Percentiles rank a stretch among this genome's conserved stretches.
phyloP scores from a whole-genome alignment of 208 protist species.

The Trichomonas gallinae region DNA sequence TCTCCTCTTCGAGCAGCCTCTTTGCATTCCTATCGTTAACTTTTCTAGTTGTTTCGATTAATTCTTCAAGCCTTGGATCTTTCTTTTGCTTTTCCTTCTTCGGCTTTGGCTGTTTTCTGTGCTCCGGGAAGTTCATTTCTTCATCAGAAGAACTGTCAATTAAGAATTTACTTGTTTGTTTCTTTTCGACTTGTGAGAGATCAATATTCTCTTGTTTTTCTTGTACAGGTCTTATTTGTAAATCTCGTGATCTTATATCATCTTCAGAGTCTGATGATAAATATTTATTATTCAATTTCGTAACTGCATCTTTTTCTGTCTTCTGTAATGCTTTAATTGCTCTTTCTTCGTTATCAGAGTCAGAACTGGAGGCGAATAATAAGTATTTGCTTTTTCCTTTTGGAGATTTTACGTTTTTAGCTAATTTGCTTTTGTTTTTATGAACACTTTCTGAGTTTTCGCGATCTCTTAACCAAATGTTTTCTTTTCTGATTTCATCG shows the following conservation, averaged over 20 bases:
- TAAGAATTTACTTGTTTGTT: not conserved
- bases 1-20: not conserved
- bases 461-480: not conserved
- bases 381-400: not conserved
- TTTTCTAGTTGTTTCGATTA: not conserved
- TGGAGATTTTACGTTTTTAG: not conserved
- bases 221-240: not conserved
- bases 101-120: not conserved
- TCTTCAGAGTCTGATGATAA: not conserved
- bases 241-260: not conserved
- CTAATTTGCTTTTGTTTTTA: not conserved
- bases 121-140: not conserved
- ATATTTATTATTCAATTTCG: not conserved
- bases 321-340: not conserved
- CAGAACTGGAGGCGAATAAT: not conserved
- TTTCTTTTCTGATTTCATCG: not conserved
- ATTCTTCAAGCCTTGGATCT: not conserved
- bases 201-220: not conserved
- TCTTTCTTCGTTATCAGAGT: not conserved
- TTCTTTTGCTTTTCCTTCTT: not conserved
- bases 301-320: not conserved
- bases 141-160: not conserved
- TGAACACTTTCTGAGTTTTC: not conserved
- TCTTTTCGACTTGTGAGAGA: not conserved
- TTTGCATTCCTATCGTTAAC: not conserved